Evolutionary conservation across 176 grass and related monocot species (phyloP).

Genomic region (Triticum turgidum): DNA sequence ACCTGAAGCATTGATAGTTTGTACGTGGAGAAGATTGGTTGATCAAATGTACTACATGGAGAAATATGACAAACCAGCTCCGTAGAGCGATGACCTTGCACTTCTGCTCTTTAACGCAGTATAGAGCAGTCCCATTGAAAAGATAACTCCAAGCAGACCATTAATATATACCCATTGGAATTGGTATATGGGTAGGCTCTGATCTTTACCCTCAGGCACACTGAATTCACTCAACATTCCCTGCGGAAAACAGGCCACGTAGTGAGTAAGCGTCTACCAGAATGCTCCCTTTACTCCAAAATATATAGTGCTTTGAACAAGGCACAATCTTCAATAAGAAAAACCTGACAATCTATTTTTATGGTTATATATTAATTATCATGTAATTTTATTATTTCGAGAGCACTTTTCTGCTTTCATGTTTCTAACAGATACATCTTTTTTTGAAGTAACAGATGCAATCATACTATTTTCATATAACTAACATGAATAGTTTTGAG

Average conservation of each 20-base stretch:
- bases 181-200: constrained; percentile 35
- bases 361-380: background rate
- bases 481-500: background rate
- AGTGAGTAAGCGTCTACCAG: constrained; percentile 18
- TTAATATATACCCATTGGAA: constrained; percentile 84
- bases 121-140: constrained; percentile 69
- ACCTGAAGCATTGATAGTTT: constrained; percentile 21
- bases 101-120: constrained; percentile 48
- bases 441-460: too few species aligned
- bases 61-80: constrained; percentile 58
- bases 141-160: constrained; percentile 68
- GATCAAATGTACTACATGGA: constrained; percentile 14
- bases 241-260: constrained; percentile 29
- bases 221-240: constrained; percentile 78
- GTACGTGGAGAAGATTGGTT: background rate
- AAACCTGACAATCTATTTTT: background rate
- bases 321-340: background rate
- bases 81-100: constrained; percentile 66
- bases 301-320: background rate
- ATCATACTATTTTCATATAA: background rate
- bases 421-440: background rate
- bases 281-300: background rate
- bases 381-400: background rate
- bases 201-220: constrained; percentile 57
- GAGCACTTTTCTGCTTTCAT: background rate